These are phyloP conservation scores for Rasamsonia emersonii DNA, from an alignment of 2,329 filamentous ascomycete genomes.

Conservation along the genomic window DNA sequence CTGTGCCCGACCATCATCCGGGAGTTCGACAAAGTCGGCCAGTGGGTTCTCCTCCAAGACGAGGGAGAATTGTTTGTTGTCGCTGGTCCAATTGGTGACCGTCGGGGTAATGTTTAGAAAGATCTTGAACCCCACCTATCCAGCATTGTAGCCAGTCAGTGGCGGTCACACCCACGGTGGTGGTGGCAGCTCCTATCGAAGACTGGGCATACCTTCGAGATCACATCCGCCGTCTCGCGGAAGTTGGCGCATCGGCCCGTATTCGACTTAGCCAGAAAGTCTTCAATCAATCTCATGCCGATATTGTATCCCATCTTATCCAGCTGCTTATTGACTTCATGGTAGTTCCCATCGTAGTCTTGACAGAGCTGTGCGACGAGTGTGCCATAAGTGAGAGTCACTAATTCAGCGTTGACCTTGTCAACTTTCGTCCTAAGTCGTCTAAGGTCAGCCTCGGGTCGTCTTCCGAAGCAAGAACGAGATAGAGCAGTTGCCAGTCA, in stretches of 20 bases:
- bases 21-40: conserved; percentile 93
- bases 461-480: too few species aligned
- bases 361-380: conserved; percentile 95
- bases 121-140: conserved; percentile 93
- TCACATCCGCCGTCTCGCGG: conserved; percentile 91
- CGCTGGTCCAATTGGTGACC: conserved; percentile 90
- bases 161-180: too few species aligned
- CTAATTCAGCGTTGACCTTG: conserved; percentile 95
- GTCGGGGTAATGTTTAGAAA: conserved; percentile 94
- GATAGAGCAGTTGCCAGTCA: too few species aligned
- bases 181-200: not conserved
- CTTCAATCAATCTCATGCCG: conserved; percentile 87
- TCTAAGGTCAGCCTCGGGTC: too few species aligned
- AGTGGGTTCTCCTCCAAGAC: conserved; percentile 96
- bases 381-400: conserved; percentile 94
- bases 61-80: conserved; percentile 93
- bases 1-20: conserved; percentile 89
- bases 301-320: conserved; percentile 99
- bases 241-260: conserved; percentile 87
- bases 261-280: conserved; percentile 93
- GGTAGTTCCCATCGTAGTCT: conserved; percentile 90
- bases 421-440: conserved; percentile 72
- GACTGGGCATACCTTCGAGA: conserved; percentile 64
- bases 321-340: conserved; percentile 92
- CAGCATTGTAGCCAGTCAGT: conserved; percentile 7